Base-by-base conservation (phyloP, 2,329 filamentous ascomycete species). In the Thelonectria rubi region DNA sequence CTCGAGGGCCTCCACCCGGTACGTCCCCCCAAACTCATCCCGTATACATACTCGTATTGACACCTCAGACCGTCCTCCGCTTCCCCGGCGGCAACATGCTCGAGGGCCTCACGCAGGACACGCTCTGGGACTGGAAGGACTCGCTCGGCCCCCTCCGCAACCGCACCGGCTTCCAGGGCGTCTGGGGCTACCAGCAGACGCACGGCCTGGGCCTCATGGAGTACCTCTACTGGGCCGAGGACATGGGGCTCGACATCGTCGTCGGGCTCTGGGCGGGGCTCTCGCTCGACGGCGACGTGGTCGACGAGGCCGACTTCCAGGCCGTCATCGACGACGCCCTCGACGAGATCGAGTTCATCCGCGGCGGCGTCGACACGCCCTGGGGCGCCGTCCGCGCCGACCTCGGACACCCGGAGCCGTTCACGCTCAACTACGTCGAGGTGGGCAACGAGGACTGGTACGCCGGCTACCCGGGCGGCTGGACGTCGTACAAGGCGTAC, bases 381-480 rank as follows among this genome's bases (percentile, higher is more conserved):
- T 89, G 84, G 78, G 88, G 88, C 14, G 79, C 82, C 4, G 74
- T 82, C 7, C 85, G 88, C 17, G 86, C 86, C 7, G 75, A 82
- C 45, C 79, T 88, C 2, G 88, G 88, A 3, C 84, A 89, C 67
- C 81, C 86, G 0, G 80, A 86, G 60, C 88, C 88, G 0, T 91
- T 86, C 76, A 77, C 73, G 30, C 79, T 91, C 50, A 78, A 82
- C 11, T 88, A 84, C 66, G 85, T 91, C 56, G 88, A 91, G 74
- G 76, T 91, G 45, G 88, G 89, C 60, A 91, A 91, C 72, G 88
- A 91, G 72, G 88, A 91, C 67, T 85, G 84, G 78, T 81, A 89
- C 4, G 81, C 79, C 24, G 80, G 80, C 3, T 83, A 81, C 5
- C 77, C 80, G 2, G 68, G 70, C 0, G 79, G 83, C 5, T 82